Base-by-base conservation (phyloP, 2,329 filamentous ascomycete genomes). In the Monosporascus ibericus region DNA sequence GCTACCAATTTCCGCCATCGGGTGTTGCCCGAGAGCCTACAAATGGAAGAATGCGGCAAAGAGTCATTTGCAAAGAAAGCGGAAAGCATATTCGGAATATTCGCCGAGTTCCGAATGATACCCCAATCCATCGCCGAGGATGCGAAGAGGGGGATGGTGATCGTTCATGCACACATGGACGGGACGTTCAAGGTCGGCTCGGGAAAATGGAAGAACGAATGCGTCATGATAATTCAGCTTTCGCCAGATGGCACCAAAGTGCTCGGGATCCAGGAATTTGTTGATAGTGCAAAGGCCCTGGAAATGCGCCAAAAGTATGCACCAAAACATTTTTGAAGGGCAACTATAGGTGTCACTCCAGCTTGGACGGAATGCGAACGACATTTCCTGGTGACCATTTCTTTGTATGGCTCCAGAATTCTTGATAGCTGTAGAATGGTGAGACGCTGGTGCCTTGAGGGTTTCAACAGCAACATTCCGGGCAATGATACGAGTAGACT, bases 201-300 rank as follows among this genome's bases (percentile, higher is more conserved):
- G 3, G 51, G 57, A 2, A 50, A 61, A n/a, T 69, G 65, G 66
- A 52, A 22, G 17, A 67, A 68, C 53, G 67, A 70, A 55, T 70
- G 67, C 46, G 52, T 69, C 18, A 55, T 70, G 63, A 59, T 68
- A n/a, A 59, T 70, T 40, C 55, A 52, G 37, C 51, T 70, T 20
- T 63, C 62, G n/a, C 54, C 53, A 1, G 65, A 68, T 48, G 63
- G 60, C 3, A 51, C 36, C 18, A 38, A 61, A 38, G 62, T 70
- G 15, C 48, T 53, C 17, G 58, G 60, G 25, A 58, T 70, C 47
- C 52, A 54, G 25, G 68, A 77, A 64, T 75, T 75, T 60, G 70
- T 75, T 49, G 68, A 76, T 53, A 73, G 70, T 60, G 60, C 59
- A 17, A 71, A 72, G 60, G 65, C 74, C 53, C 56, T 63, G 44